These are phyloP conservation scores for Candida vartiovaarae DNA, from an alignment of 805 yeast species.

Conservation along the genomic window DNA sequence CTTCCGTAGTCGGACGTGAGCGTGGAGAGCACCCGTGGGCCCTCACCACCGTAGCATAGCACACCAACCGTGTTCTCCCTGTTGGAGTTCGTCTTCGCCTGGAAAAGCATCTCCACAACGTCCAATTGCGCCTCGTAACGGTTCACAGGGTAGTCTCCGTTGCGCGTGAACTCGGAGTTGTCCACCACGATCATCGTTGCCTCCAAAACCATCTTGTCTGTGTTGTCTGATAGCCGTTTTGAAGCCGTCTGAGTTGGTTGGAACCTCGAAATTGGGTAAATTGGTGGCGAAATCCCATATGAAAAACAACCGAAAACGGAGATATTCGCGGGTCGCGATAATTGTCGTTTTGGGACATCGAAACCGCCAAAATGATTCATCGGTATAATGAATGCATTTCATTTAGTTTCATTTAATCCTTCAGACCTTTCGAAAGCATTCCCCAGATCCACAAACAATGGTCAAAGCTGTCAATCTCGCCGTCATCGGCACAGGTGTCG, in stretches of 20 bases:
- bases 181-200: constrained; percentile 95
- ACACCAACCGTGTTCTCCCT: constrained; percentile 94
- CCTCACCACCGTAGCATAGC: constrained; percentile 79
- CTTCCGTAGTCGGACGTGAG: constrained; percentile 84
- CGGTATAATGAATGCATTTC: too few relatives aligned
- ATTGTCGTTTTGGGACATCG: too few relatives aligned
- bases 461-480: constrained; percentile 58
- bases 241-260: too few relatives aligned
- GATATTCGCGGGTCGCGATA: too few relatives aligned
- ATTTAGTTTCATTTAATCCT: neutral
- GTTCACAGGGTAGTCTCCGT: constrained; percentile 86
- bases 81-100: constrained; percentile 76
- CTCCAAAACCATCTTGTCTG: constrained; percentile 70
- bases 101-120: constrained; percentile 80
- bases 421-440: too few relatives aligned
- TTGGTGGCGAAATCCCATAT: too few relatives aligned
- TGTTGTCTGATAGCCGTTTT: neutral
- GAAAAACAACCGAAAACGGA: too few relatives aligned
- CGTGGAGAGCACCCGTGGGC: constrained; percentile 84
- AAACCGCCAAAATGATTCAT: too few relatives aligned
- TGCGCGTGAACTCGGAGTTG: constrained; percentile 92
- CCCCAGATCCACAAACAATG: too few relatives aligned
- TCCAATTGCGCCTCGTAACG: constrained; percentile 91
- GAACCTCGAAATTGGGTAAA: too few relatives aligned
- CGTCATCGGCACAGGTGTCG: constrained; percentile 85